phyloP scores from a whole-genome alignment of 441 rosid species.

The Geranium incanum region DNA sequence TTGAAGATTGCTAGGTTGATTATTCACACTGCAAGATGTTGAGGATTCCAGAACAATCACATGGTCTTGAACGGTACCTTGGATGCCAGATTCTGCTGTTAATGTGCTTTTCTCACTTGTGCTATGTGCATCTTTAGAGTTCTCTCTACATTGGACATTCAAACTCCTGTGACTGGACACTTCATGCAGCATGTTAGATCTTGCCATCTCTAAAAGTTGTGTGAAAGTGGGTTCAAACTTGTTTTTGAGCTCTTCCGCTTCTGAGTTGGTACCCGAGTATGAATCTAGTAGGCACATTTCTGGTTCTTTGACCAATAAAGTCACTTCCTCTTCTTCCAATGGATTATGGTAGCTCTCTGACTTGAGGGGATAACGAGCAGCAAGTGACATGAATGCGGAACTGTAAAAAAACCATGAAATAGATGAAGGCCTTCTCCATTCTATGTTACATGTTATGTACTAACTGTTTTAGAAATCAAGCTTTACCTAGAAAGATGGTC shows the following conservation, averaged over 20 bases:
- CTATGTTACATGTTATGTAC: slow-evolving; percentile 10
- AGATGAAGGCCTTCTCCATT: slow-evolving; percentile 13
- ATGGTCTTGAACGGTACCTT: slow-evolving; percentile 21
- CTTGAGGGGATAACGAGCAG: slow-evolving; percentile 66
- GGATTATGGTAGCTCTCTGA: slow-evolving; percentile 26
- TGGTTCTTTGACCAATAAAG: slow-evolving; percentile 55
- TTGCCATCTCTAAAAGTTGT: slow-evolving; percentile 51
- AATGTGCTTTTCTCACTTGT: slow-evolving; percentile 24
- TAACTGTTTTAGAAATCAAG: slow-evolving; percentile 1
- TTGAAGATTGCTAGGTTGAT: slow-evolving; percentile 27
- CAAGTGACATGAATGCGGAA: slow-evolving; percentile 92
- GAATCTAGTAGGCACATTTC: slow-evolving; percentile 37
- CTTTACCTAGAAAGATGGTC: slow-evolving; percentile 98
- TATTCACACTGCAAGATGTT: slow-evolving; percentile 28
- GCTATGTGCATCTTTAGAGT: slow-evolving; percentile 24
- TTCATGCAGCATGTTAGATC: slow-evolving; percentile 30
- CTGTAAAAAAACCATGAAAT: slow-evolving; percentile 38
- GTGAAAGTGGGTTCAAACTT: slow-evolving; percentile 26
- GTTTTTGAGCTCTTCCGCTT: slow-evolving; percentile 26
- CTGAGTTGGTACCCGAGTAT: slow-evolving; percentile 41
- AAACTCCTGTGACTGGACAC: slow-evolving; percentile 24
- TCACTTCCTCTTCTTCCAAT: slow-evolving; percentile 23
- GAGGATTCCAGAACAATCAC: slow-evolving; percentile 21
- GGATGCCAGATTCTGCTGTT: slow-evolving; percentile 26
- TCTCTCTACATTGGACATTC: slow-evolving; percentile 21